These are phyloP conservation scores for Elsinoe arachidis DNA, from an alignment of 2,329 filamentous ascomycete species.

Conservation along the genomic window DNA sequence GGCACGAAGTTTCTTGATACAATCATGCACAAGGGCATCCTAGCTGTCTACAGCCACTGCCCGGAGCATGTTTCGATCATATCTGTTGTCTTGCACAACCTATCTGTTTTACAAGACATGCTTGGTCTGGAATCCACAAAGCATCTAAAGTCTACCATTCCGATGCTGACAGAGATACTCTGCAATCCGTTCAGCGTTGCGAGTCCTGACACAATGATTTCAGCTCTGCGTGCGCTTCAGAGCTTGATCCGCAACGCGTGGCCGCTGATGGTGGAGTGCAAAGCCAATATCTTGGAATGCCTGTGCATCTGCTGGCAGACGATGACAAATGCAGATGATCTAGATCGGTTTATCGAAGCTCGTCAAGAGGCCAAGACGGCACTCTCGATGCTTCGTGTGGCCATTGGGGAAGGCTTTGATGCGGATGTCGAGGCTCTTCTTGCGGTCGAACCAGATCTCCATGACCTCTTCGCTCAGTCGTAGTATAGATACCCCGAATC, in stretches of 20 bases:
- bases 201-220: constrained; percentile 45
- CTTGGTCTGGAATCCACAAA: constrained; percentile 57
- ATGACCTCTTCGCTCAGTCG: constrained; percentile 19
- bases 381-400: constrained; percentile 21
- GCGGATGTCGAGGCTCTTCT: constrained; percentile 22
- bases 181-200: constrained; percentile 59
- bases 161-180: constrained; percentile 56
- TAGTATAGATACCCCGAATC: neutral
- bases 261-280: constrained; percentile 57
- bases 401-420: constrained; percentile 21
- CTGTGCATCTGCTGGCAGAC: constrained; percentile 36
- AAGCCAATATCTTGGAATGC: constrained; percentile 55
- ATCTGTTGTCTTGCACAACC: constrained; percentile 46
- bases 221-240: constrained; percentile 46
- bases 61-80: constrained; percentile 51
- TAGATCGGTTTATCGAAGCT: constrained; percentile 18
- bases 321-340: constrained; percentile 15
- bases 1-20: constrained; percentile 34
- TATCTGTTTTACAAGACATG: constrained; percentile 42
- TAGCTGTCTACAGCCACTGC: constrained; percentile 46
- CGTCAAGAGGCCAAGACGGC: constrained; percentile 18
- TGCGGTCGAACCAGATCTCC: constrained; percentile 23
- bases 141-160: constrained; percentile 61
- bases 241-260: constrained; percentile 56
- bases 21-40: constrained; percentile 35